These are phyloP conservation scores for Senecio squalidus DNA, from an alignment of 140 eudicot genomes.

Conservation along the genomic window DNA sequence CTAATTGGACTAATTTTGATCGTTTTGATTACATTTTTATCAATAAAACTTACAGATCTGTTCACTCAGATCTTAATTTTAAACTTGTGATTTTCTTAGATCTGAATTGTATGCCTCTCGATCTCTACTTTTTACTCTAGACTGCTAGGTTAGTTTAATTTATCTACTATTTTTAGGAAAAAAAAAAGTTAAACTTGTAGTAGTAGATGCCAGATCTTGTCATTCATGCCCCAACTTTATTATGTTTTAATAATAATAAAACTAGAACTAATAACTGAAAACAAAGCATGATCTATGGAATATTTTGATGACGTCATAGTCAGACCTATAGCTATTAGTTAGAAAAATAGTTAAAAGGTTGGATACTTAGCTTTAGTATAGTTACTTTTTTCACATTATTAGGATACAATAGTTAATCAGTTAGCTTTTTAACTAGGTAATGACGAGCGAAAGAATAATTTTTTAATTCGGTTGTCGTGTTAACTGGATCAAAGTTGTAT, in stretches of 20 bases:
- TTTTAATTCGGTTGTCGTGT: no score
- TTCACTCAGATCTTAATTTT: neutral
- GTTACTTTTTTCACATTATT: no score
- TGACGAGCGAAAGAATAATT: no score
- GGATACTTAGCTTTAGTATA: no score
- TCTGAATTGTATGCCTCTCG: conserved; percentile 23
- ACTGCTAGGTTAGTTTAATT: no score
- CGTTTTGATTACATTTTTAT: no score
- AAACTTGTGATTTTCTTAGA: conserved; percentile 17
- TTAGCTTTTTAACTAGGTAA: no score
- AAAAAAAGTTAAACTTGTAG: neutral
- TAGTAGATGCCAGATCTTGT: conserved; percentile 19
- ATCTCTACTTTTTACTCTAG: no score
- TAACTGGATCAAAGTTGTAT: no score
- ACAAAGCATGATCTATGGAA: no score
- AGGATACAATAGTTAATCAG: no score
- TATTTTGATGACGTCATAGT: neutral
- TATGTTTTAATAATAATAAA: neutral
- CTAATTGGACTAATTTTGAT: no score
- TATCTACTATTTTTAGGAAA: neutral
- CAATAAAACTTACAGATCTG: conserved; percentile 29
- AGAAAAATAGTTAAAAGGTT: neutral
- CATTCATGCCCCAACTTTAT: neutral
- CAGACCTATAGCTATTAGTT: neutral
- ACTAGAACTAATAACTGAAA: neutral